Percentiles rank a stretch among this genome's conserved stretches.
These are phyloP conservation scores for Letharia lupina DNA, from an alignment of 495 filamentous ascomycete genomes.

Conservation along the genomic window DNA sequence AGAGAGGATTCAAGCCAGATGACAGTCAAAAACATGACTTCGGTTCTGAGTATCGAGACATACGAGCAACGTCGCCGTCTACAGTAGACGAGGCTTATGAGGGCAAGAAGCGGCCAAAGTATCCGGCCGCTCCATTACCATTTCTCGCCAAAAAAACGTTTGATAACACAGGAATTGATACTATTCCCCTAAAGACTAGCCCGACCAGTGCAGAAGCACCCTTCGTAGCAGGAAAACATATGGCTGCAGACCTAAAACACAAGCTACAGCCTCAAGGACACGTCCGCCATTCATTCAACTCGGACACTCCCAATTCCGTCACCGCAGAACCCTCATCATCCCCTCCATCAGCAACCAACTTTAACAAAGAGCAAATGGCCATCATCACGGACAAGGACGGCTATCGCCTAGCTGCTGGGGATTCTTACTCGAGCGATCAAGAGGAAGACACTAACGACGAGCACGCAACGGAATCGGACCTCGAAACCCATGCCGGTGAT, in stretches of 20 bases:
- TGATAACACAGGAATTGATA: background rate
- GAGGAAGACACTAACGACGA: conserved; percentile 8
- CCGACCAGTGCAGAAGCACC: background rate
- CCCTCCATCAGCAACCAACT: background rate
- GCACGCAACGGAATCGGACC: conserved; percentile 5
- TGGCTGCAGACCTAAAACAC: background rate
- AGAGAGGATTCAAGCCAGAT: background rate
- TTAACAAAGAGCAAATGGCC: background rate
- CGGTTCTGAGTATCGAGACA: conserved; percentile 12
- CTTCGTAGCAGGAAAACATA: background rate
- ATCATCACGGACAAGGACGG: background rate
- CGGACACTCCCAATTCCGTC: background rate
- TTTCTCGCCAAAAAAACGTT: background rate
- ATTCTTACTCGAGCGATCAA: background rate
- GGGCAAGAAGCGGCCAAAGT: background rate
- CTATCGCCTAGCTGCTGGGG: background rate
- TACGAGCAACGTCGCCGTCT: background rate
- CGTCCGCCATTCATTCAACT: background rate
- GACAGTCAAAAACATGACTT: conserved; percentile 5
- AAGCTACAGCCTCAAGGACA: background rate
- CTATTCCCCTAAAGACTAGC: background rate
- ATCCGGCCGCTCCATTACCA: conserved; percentile 5
- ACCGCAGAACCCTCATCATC: background rate
- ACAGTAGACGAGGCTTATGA: background rate
- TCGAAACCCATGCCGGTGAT: conserved; percentile 8